Percentiles rank a stretch among this genome's conserved stretches.
Conservation (phyloP, 2,329 filamentous ascomycete genomes). For the Xylariales sp. region DNA sequence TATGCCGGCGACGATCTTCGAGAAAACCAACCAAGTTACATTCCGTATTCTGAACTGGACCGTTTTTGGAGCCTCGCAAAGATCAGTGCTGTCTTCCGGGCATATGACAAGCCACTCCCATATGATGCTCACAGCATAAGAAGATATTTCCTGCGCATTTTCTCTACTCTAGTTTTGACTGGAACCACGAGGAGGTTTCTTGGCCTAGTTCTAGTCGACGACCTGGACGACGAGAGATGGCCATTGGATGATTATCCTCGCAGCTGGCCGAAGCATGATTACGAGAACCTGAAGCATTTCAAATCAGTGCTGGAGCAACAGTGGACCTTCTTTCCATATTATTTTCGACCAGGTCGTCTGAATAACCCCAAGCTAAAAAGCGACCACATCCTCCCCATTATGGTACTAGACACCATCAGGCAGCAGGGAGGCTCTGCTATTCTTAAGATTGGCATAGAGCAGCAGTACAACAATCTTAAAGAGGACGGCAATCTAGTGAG, state of each 20-base stretch:
- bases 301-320: not conserved
- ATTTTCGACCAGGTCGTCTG: not conserved
- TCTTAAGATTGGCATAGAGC: not conserved
- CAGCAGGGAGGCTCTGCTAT: not conserved
- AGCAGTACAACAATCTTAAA: conserved; percentile 1
- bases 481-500: too few species aligned
- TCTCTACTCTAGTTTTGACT: conserved; percentile 2
- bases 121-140: not conserved
- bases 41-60: not conserved
- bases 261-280: not conserved
- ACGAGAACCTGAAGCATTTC: not conserved
- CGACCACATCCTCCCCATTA: conserved; percentile 1
- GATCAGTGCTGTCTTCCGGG: not conserved
- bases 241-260: not conserved
- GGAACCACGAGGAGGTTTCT: not conserved
- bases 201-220: not conserved
- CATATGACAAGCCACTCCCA: conserved; percentile 2
- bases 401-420: not conserved
- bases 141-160: conserved; percentile 1
- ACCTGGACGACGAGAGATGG: conserved; percentile 1
- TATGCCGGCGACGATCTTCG: not conserved
- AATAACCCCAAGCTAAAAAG: not conserved
- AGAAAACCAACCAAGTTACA: not conserved
- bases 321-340: conserved; percentile 1
- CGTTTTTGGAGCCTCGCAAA: not conserved